Evolutionary conservation across 169 alveolate species (phyloP), one percentile per base, ranked within the genome.

Genomic region (Cryptosporidium muris): DNA sequence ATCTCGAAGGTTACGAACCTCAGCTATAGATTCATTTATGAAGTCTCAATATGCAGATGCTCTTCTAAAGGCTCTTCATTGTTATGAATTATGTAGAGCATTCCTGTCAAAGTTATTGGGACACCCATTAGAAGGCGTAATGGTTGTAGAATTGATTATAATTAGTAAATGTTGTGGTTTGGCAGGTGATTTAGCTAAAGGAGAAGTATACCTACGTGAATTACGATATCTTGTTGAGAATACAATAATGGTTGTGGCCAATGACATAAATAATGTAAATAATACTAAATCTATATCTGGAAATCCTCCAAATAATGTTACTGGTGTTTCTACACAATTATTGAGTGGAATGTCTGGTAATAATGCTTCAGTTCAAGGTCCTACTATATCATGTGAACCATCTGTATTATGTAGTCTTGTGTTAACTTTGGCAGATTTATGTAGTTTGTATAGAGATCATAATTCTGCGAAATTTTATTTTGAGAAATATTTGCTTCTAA

Each of bases 121-220:
- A 36, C 89, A 81, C 64, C 89, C 88, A 63, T 53, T 89, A 51
- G 89, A 81, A 51, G 92, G 92, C 3, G 94, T 92, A 80, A 93
- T 93, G 96, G 94, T 94, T 11, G 91, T 92, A 85, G 96, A 93
- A 62, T 74, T 93, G 34, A 81, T 92, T 89, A 88, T 93, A 34
- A 63, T 93, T 43, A 90, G 94, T 66, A 92, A 93, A 65, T 93
- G 96, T 66, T 93, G 90, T 81, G 94, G 91, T n/a, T 88, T 89
- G 51, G 90, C 92, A 25, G 94, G 92, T 38, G 92, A 90, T 53
- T 64, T 64, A 58, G 81, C 80, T 43, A 92, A 82, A 60, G 96
- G 96, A 16, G 89, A 82, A 47, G 81, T 82, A 40, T 90, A 91
- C 81, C 80, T 93, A 38, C 63, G 81, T 37, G 96, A 93, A 64